phyloP scores from a whole-genome alignment of 2,329 filamentous ascomycete species.

The Aurifilum marmelostoma region DNA sequence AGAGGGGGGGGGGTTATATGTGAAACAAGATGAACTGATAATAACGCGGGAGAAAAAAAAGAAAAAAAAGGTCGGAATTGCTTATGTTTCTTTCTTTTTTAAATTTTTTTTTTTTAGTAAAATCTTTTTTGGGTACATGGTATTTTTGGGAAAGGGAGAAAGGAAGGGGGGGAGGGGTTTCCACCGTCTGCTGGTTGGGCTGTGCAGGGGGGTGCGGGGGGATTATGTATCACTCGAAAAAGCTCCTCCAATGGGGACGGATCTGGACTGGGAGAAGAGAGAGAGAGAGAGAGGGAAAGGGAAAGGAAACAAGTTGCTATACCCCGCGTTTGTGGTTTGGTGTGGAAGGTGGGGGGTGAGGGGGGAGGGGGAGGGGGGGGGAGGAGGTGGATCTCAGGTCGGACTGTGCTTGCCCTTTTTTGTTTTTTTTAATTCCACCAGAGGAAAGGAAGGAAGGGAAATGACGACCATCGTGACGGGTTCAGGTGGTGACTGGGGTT shows the following conservation, averaged over 20 bases:
- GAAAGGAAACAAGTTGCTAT: no score
- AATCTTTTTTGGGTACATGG: no score
- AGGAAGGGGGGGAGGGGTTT: neutral
- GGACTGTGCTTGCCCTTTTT: no score
- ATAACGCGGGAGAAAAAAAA: neutral
- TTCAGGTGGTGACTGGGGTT: no score
- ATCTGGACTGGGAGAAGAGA: neutral
- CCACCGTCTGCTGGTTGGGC: neutral
- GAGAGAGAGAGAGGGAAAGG: no score
- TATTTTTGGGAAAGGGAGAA: neutral
- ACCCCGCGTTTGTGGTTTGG: no score
- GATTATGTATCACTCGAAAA: neutral
- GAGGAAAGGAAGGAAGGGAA: no score
- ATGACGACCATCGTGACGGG: no score
- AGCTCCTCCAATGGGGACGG: neutral
- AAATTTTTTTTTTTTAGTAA: neutral
- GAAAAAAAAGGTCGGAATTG: neutral
- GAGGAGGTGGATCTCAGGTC: no score
- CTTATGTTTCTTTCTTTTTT: neutral
- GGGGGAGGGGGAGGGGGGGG: no score
- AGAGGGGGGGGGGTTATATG: neutral
- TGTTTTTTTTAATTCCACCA: no score
- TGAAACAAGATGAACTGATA: constrained; percentile 1
- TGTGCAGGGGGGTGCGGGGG: neutral
- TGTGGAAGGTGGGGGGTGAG: no score